A percentile compares a stretch with the other conserved stretches of the same genome.
phyloP scores from a whole-genome alignment of 805 yeast species.

The Helenozyma rhizophorensis region DNA sequence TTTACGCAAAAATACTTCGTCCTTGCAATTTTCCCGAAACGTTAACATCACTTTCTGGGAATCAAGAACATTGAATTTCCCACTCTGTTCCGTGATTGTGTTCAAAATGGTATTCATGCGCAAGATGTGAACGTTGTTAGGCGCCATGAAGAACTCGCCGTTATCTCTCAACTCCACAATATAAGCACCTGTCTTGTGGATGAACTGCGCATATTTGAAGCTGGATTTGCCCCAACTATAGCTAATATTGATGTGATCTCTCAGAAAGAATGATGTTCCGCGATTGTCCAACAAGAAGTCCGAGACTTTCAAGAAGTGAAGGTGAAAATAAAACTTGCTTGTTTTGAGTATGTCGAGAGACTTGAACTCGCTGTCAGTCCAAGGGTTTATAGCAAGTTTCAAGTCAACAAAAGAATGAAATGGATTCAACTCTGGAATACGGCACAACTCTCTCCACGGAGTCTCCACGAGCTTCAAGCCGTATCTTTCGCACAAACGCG shows the following conservation, averaged over 20 bases:
- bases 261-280: conserved; percentile 58
- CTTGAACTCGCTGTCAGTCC: conserved; percentile 54
- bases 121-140: conserved; percentile 79
- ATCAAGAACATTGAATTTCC: conserved; percentile 42
- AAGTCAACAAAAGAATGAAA: conserved; percentile 82
- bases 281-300: conserved; percentile 83
- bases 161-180: conserved; percentile 80
- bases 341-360: conserved; percentile 36
- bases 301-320: conserved; percentile 59
- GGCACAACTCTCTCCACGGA: conserved; percentile 84
- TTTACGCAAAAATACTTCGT: conserved; percentile 42
- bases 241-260: conserved; percentile 55
- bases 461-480: conserved; percentile 78
- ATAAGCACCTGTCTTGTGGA: conserved; percentile 85
- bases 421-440: conserved; percentile 73
- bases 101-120: conserved; percentile 50
- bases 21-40: conserved; percentile 59
- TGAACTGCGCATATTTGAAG: conserved; percentile 81
- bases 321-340: conserved; percentile 73
- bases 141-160: conserved; percentile 77
- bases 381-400: conserved; percentile 64
- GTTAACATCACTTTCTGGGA: conserved; percentile 71
- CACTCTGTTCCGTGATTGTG: conserved; percentile 25
- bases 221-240: conserved; percentile 92
- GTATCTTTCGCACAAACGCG: conserved; percentile 77